Base-by-base conservation (phyloP, 495 filamentous ascomycete species). In the Aspergillus mulundensis region DNA sequence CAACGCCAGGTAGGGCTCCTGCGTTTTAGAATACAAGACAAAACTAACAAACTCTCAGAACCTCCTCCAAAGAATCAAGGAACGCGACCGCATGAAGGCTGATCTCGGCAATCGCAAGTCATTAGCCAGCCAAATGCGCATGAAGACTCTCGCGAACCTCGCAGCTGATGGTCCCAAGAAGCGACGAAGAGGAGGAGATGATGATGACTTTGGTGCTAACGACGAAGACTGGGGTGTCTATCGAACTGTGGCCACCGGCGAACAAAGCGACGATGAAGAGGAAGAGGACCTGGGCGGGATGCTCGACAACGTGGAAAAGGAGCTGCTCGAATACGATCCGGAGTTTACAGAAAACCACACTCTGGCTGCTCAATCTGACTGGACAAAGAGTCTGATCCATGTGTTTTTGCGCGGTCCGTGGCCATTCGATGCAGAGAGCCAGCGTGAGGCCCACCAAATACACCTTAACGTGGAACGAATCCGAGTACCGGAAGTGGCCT, bases 171-270 rank as follows among this genome's bases (percentile, higher is more conserved):
- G 84, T 18, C 92, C 93, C 0, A 84, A 83, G 53, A 90, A 90
- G 69, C 93, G 93, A 65, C 82, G 92, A 36, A 81, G 94, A 21
- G 87, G 87, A 16, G 78, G 77, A 16, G 82, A 84, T 53, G 94
- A 98, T 62, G 94, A 98, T 65, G 89, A 88, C 55, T 98, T 98
- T 66, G 94, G 94, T 53, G 92, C 93, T 32, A 94, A 98, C 66
- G 94, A 98, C 61, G 90, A 93, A 54, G 94, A 98, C 69, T 98
- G 94, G 94, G 87, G 88, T 50, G 90, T 98, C 14, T 98, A 98
- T 71, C 85, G 95, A 18, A 87, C 84, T 21, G 92, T 98, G 40
- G 90, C 90, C 3, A 90, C 85, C 1, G 91, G 88, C 15, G 84
- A 87, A 8, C 71, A 72, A 16, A 87, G 85, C 60, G 90, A 92